A percentile compares a stretch with the other conserved stretches of the same genome.
Conservation (phyloP, 140 eudicot genomes). For the Ambrosia hybrid region DNA sequence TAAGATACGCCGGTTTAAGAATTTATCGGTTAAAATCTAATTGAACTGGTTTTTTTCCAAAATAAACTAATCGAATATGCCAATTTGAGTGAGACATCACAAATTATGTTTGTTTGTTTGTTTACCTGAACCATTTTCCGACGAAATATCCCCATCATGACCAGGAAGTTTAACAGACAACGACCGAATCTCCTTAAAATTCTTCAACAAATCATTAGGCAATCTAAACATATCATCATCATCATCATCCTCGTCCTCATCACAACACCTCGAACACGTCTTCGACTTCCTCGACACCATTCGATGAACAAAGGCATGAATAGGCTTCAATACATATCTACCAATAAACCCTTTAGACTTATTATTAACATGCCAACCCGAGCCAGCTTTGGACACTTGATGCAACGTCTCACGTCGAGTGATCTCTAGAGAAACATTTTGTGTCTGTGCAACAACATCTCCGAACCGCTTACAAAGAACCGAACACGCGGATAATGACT, state of each 20-base stretch:
- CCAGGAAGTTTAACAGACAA: conserved; percentile 46
- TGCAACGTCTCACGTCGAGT: conserved; percentile 23
- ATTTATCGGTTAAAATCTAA: no score
- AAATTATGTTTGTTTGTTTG: no score
- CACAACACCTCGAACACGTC: conserved; percentile 21
- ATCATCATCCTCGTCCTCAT: neutral
- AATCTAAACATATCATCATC: conserved; percentile 23
- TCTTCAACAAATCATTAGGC: conserved; percentile 39
- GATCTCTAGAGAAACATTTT: conserved; percentile 40
- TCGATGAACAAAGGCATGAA: conserved; percentile 16
- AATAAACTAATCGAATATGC: no score
- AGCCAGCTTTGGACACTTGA: neutral
- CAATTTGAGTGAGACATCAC: no score
- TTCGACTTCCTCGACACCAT: conserved; percentile 8
- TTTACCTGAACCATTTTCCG: conserved; percentile 23
- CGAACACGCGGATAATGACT: conserved; percentile 44
- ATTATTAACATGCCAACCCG: conserved; percentile 15
- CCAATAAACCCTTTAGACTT: conserved; percentile 18
- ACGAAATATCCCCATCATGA: conserved; percentile 38
- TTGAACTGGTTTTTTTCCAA: no score
- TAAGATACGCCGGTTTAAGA: no score
- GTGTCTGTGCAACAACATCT: conserved; percentile 37
- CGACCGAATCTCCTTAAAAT: conserved; percentile 41
- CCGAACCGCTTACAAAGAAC: conserved; percentile 57
- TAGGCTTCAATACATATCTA: conserved; percentile 35